Conservation (phyloP, 306 rosid genomes). For the Vigna reflexopilosa region DNA sequence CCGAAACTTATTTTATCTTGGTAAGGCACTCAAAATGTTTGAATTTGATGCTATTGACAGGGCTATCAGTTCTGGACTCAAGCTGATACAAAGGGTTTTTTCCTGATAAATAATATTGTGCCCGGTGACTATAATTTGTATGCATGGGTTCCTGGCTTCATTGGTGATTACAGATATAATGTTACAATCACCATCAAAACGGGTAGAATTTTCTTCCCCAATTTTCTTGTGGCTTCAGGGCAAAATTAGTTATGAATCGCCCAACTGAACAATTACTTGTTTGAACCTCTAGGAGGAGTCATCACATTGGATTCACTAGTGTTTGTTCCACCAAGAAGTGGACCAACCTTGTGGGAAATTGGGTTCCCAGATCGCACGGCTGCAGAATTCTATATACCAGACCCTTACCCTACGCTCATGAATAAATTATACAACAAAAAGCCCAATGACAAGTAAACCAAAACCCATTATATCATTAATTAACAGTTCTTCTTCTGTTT, state of each 20-base stretch:
- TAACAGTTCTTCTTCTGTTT: not conserved
- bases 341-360: constrained; percentile 94
- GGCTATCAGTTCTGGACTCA: constrained; percentile 94
- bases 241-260: constrained; percentile 4
- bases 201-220: constrained; percentile 44
- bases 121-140: constrained; percentile 81
- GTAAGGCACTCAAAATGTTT: constrained; percentile 5
- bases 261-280: constrained; percentile 9
- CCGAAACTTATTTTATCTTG: not conserved
- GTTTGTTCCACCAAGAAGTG: constrained; percentile 74
- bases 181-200: constrained; percentile 50
- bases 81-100: constrained; percentile 60
- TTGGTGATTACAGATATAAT: constrained; percentile 77
- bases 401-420: constrained; percentile 72
- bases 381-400: constrained; percentile 75
- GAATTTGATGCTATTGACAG: constrained; percentile 43
- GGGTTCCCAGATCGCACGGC: constrained; percentile 86
- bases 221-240: not conserved
- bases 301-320: constrained; percentile 47
- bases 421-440: constrained; percentile 55
- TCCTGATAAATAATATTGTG: constrained; percentile 62
- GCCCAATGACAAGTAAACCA: constrained; percentile 55
- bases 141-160: constrained; percentile 80
- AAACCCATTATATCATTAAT: not conserved
- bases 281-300: constrained; percentile 49